Conservation (phyloP, 306 rosid species). For the Malus sieversii region DNA sequence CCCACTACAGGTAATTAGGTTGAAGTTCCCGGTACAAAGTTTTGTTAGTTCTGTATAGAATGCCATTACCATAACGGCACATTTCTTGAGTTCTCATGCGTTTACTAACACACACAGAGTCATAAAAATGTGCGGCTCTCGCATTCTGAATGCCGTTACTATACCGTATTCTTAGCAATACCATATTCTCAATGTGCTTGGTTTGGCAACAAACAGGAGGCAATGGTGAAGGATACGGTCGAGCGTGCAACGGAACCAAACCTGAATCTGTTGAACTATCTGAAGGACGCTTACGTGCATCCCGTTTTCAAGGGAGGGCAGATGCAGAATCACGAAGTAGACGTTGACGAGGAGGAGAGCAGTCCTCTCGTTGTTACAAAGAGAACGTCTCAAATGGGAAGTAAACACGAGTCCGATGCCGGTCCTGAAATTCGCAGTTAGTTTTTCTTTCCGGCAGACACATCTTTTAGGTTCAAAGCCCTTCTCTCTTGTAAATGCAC, state of each 20-base stretch:
- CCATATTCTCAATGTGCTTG: slow-evolving; percentile 2
- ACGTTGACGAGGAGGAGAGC: slow-evolving; percentile 64
- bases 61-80: too few relatives aligned
- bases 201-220: slow-evolving; percentile 50
- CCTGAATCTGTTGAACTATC: slow-evolving; percentile 57
- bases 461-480: neutral
- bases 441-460: neutral
- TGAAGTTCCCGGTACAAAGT: neutral
- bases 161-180: neutral
- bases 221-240: slow-evolving; percentile 88
- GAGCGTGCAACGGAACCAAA: slow-evolving; percentile 72
- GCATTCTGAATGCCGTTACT: too few relatives aligned
- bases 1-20: slow-evolving; percentile 62
- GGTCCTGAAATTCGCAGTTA: slow-evolving; percentile 5
- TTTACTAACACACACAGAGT: too few relatives aligned
- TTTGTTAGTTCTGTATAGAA: too few relatives aligned
- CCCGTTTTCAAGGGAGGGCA: slow-evolving; percentile 54
- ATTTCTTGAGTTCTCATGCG: too few relatives aligned
- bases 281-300: slow-evolving; percentile 64
- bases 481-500: neutral
- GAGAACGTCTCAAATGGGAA: slow-evolving; percentile 36
- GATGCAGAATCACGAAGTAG: slow-evolving; percentile 11
- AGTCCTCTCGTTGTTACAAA: slow-evolving; percentile 70
- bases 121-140: too few relatives aligned
- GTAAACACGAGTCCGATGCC: slow-evolving; percentile 40